These are phyloP conservation scores for Linnemannia elongata DNA, from an alignment of 192 early-diverging fungal species.

Conservation along the genomic window DNA sequence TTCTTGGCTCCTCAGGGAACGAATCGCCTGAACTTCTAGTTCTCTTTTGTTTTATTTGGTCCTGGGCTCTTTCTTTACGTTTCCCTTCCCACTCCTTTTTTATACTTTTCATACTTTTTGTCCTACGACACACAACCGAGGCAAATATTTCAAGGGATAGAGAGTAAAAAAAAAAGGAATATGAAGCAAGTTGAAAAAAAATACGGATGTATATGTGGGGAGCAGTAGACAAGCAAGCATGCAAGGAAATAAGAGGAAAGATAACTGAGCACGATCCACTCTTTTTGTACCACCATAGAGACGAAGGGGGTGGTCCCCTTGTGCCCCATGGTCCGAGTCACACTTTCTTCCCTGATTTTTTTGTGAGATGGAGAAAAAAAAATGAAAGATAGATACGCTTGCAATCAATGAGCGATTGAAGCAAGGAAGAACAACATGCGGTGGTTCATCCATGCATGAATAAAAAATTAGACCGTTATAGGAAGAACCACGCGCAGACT, in stretches of 20 bases:
- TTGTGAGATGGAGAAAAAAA: no score
- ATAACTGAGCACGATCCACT: not conserved
- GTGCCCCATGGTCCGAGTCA: not conserved
- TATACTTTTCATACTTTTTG: not conserved
- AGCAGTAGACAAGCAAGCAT: not conserved
- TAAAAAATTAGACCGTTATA: not conserved
- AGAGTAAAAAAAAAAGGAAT: not conserved
- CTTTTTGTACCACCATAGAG: not conserved
- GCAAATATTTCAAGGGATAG: not conserved
- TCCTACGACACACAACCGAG: no score
- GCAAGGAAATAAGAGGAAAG: constrained; percentile 9
- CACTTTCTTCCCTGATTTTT: not conserved
- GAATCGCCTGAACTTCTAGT: no score
- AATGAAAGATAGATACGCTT: no score
- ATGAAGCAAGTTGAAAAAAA: not conserved
- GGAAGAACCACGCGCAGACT: constrained; percentile 3
- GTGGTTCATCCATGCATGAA: constrained; percentile 8
- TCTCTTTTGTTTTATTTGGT: no score
- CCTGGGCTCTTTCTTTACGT: no score
- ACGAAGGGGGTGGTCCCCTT: not conserved
- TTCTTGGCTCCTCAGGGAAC: no score
- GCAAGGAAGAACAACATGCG: not conserved
- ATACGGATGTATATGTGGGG: not conserved
- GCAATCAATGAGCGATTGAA: no score
- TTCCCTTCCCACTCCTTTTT: not conserved